phyloP scores from a whole-genome alignment of 2,329 filamentous ascomycete genomes.

The Aspergillus calidoustus region DNA sequence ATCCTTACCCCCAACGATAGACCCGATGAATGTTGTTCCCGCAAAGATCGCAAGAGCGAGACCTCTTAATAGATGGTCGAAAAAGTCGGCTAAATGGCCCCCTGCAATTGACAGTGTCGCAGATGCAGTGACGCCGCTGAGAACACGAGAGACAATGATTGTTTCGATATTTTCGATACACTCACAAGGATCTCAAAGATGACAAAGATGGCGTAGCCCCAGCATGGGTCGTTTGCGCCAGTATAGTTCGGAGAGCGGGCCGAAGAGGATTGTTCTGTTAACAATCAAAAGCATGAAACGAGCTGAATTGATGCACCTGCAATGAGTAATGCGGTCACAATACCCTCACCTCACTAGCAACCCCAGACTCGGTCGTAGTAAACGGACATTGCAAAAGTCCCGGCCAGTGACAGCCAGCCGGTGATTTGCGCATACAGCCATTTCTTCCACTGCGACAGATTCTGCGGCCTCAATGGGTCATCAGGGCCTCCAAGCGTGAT shows the following conservation, averaged over 20 bases:
- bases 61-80: constrained; percentile 52
- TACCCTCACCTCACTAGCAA: constrained; percentile 54
- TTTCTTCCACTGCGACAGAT: not conserved
- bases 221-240: constrained; percentile 54
- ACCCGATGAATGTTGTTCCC: constrained; percentile 55
- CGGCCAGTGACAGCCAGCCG: not conserved
- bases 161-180: too few relatives aligned
- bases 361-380: constrained; percentile 53
- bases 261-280: too few relatives aligned
- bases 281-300: too few relatives aligned
- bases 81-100: constrained; percentile 56
- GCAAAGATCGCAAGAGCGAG: constrained; percentile 53
- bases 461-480: not conserved
- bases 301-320: constrained; percentile 32
- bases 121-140: constrained; percentile 54
- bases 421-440: not conserved
- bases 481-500: not conserved
- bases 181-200: too few relatives aligned
- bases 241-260: constrained; percentile 51
- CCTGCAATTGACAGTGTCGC: constrained; percentile 57
- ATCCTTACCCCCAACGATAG: constrained; percentile 53
- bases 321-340: constrained; percentile 56
- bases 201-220: constrained; percentile 52
- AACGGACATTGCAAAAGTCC: too few relatives aligned
- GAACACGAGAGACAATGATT: too few relatives aligned